Percentiles rank a stretch among this genome's conserved stretches.
Conservation (phyloP, 2,329 filamentous ascomycete species). For the Fusarium illudens region DNA sequence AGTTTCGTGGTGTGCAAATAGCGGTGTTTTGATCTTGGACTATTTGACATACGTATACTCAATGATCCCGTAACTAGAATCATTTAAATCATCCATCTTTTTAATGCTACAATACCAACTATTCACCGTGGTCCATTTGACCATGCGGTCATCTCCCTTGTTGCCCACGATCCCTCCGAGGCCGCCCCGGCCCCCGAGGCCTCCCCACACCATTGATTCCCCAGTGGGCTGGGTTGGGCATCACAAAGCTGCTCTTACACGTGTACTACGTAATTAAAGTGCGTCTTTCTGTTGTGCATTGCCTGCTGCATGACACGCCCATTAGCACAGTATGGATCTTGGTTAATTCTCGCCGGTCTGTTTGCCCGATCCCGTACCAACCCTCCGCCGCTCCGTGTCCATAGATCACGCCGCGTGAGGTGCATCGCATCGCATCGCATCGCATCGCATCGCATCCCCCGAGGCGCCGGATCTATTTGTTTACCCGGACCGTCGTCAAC, state of each 20-base stretch:
- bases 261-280: neutral
- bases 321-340: neutral
- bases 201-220: neutral
- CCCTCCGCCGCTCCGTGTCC: neutral
- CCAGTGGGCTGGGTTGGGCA: neutral
- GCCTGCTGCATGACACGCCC: neutral
- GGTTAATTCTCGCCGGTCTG: neutral
- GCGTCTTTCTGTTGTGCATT: neutral
- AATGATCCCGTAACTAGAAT: neutral
- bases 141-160: neutral
- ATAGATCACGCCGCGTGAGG: neutral
- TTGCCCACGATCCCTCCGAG: neutral
- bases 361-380: neutral
- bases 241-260: neutral
- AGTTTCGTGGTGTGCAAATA: neutral
- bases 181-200: no score
- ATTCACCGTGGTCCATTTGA: neutral
- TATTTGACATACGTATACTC: neutral
- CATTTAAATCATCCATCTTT: rapidly evolving
- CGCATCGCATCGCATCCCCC: no score
- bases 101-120: neutral
- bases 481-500: neutral
- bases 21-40: neutral
- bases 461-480: neutral
- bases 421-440: no score